Evolutionary conservation across 176 grass and related monocot species (phyloP).

Genomic region (Ensete ventricosum): DNA sequence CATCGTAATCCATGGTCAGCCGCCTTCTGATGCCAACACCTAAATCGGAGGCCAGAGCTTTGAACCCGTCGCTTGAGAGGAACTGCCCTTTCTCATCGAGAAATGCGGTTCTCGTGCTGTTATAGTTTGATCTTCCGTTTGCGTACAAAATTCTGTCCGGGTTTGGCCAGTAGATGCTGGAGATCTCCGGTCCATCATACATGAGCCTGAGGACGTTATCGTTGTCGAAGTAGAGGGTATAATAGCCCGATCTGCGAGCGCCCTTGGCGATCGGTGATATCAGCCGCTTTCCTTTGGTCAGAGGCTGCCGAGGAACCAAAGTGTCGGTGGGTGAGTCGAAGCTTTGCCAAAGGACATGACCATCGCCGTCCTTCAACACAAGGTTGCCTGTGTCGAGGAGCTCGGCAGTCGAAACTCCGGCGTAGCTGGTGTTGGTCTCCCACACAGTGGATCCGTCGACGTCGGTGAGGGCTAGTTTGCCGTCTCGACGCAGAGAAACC

Average conservation of each 20-base stretch:
- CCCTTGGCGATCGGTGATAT: slow-evolving; percentile 3
- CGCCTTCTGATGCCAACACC: slow-evolving; percentile 20
- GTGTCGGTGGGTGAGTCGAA: slow-evolving; percentile 43
- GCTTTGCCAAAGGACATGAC: slow-evolving; percentile 31
- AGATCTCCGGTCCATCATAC: slow-evolving; percentile 33
- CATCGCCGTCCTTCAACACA: slow-evolving; percentile 31
- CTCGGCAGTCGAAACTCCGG: slow-evolving; percentile 2
- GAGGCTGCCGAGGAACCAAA: slow-evolving; percentile 26
- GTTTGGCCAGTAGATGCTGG: slow-evolving; percentile 44
- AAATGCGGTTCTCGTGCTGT: slow-evolving; percentile 30
- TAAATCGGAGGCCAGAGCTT: slow-evolving; percentile 10
- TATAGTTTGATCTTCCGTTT: slow-evolving; percentile 22
- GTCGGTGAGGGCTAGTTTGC: slow-evolving; percentile 45
- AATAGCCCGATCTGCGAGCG: slow-evolving; percentile 8
- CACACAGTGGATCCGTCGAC: slow-evolving; percentile 49
- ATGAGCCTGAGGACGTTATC: slow-evolving; percentile 39
- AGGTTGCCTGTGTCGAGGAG: slow-evolving; percentile 69
- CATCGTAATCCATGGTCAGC: slow-evolving; percentile 53
- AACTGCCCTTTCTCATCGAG: slow-evolving; percentile 23
- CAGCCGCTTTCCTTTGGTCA: slow-evolving; percentile 26
- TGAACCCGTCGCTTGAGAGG: slow-evolving; percentile 23
- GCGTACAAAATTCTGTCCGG: neutral
- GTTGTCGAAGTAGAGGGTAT: slow-evolving; percentile 33
- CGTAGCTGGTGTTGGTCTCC: slow-evolving; percentile 32
- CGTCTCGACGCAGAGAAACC: slow-evolving; percentile 23